Percentiles rank a stretch among this genome's conserved stretches.
Evolutionary conservation across 345 rosid species (phyloP).

Genomic region (Eucalyptus globulus): DNA sequence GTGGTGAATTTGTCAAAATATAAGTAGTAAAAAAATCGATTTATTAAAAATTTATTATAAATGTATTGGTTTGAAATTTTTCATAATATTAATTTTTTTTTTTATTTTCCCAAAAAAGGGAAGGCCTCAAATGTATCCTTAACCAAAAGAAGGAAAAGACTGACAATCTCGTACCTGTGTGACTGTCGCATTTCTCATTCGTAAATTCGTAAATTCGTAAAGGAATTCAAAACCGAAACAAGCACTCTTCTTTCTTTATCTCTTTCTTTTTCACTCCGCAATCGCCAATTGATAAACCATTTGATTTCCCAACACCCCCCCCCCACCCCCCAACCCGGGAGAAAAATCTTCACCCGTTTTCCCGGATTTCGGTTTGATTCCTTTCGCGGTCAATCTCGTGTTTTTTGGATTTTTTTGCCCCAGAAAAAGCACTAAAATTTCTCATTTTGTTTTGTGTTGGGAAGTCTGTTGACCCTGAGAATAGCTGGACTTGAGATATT

Average conservation of each 20-base stretch:
- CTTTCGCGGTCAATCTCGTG: not conserved
- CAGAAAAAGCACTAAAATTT: not conserved
- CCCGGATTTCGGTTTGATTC: not conserved
- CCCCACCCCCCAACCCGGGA: not conserved
- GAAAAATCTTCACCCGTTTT: not conserved
- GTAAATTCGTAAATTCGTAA: not conserved
- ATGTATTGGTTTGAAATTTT: no score
- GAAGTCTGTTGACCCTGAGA: not conserved
- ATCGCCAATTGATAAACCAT: not conserved
- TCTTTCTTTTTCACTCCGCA: not conserved
- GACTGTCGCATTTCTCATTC: not conserved
- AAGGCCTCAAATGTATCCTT: not conserved
- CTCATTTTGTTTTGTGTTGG: not conserved
- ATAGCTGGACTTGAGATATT: not conserved
- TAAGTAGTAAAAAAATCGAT: no score
- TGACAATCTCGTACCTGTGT: not conserved
- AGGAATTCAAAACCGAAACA: not conserved
- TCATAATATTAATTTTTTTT: no score
- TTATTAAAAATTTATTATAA: no score
- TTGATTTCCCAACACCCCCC: not conserved
- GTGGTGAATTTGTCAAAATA: no score
- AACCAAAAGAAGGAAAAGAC: not conserved
- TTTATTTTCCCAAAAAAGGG: not conserved
- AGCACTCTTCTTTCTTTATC: not conserved
- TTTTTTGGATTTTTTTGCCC: not conserved